Percentiles rank a stretch among this genome's conserved stretches.
Evolutionary conservation across 805 yeast genomes (phyloP).

Genomic region (Nakazawaea peltata): DNA sequence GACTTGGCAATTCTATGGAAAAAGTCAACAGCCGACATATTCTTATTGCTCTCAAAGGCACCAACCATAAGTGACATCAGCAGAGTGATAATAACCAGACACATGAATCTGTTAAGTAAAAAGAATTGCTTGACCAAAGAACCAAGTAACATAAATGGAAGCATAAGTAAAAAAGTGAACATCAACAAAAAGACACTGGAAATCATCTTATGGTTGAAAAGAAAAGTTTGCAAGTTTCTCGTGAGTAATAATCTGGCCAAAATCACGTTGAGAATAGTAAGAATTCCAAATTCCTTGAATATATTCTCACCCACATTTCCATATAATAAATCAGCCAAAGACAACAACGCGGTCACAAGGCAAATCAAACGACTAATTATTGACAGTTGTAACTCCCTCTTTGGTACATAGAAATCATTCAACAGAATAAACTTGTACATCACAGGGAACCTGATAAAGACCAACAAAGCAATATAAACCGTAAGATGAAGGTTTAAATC

Average conservation of each 20-base stretch:
- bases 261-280: not conserved
- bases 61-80: too few species aligned
- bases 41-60: too few species aligned
- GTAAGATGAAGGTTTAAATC: not conserved
- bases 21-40: too few species aligned
- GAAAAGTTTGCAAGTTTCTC: not conserved
- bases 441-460: too few species aligned
- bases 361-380: not conserved
- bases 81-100: too few species aligned
- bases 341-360: not conserved
- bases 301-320: not conserved
- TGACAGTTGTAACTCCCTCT: not conserved
- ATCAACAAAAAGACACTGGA: not conserved
- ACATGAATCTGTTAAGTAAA: too few species aligned
- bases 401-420: conserved; percentile 4
- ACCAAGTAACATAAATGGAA: conserved; percentile 5
- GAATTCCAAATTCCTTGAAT: not conserved
- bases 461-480: not conserved
- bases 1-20: too few species aligned
- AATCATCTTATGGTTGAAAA: not conserved
- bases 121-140: not conserved
- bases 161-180: not conserved
- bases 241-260: not conserved
- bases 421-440: too few species aligned
- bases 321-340: not conserved